Base-by-base conservation (phyloP, 345 rosid genomes). In the Brassica carinata region DNA sequence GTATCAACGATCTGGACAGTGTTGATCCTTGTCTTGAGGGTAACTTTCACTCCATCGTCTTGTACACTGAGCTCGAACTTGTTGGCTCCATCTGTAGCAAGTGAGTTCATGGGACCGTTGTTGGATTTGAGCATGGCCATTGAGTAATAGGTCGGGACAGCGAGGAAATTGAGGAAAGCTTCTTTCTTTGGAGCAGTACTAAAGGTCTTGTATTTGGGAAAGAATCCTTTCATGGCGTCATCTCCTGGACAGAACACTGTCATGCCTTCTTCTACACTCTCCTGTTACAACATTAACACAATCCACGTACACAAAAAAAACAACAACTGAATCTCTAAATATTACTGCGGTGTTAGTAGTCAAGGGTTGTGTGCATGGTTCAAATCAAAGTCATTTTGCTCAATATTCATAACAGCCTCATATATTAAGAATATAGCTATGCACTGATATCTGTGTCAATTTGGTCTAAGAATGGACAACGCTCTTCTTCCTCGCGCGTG, bases 171-270 rank as follows among this genome's bases (percentile, higher is more conserved):
- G 7, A 94, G 93, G 75, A 90, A 86, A 13, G 89, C 92, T 34
- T 83, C 84, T 83, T 90, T 87, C 83, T 85, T 83, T n/a, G 94
- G 78, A 14, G 90, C 86, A 5, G 97, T 86, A 23, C 26, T 23
- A 57, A 96, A 85, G 90, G 91, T 94, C 90, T 90, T 89, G 87
- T 64, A 92, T 71, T 87, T 92, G 2, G 93, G 98, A 14, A 85
- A 79, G 84, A 96, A 92, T 23, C 87, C 90, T 82, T 92, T 94
- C 87, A 93, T 90, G 18, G 97, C 80, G 74, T 88, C 95, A 51
- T 96, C 99, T 59, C 87, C 77, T 19, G 99, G 99, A 85, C 99
- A 96, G 79, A 93, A 93, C 78, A 89, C 92, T n/a, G 99, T 93
- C 83, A 96, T 86, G 78, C 99, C 99, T 87, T 97, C 97, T 17